phyloP scores from a whole-genome alignment of 2,329 filamentous ascomycete species.

The Polychaeton citri region DNA sequence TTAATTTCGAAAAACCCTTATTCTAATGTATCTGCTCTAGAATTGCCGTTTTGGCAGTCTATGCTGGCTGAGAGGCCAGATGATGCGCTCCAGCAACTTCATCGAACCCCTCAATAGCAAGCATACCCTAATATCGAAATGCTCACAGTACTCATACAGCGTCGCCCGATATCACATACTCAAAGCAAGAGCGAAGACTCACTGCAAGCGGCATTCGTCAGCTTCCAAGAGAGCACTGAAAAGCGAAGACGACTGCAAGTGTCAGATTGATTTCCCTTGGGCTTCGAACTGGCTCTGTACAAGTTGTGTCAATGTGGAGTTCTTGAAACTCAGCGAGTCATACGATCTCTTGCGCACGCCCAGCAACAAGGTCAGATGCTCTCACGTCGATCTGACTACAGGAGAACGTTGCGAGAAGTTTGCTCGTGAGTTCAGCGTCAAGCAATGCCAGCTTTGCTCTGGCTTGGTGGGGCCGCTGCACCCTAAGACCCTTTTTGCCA shows the following conservation, averaged over 20 bases:
- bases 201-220: background rate
- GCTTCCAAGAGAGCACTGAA: background rate
- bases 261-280: background rate
- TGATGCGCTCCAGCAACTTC: background rate
- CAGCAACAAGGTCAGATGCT: background rate
- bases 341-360: background rate
- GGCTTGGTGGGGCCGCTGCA: background rate
- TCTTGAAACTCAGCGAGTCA: background rate
- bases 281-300: background rate
- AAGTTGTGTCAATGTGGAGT: background rate
- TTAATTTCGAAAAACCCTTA: background rate
- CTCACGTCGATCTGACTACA: background rate
- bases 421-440: background rate
- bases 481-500: background rate
- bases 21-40: no score
- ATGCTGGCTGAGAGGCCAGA: background rate
- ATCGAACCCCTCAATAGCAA: background rate
- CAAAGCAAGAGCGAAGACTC: background rate
- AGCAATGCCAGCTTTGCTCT: background rate
- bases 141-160: background rate
- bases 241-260: background rate
- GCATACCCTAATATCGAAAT: background rate
- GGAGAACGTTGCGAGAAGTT: background rate
- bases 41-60: background rate
- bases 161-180: background rate